Evolutionary conservation across 345 rosid genomes (phyloP), one percentile per base, ranked within the genome.

Genomic region (Combretum micranthum): DNA sequence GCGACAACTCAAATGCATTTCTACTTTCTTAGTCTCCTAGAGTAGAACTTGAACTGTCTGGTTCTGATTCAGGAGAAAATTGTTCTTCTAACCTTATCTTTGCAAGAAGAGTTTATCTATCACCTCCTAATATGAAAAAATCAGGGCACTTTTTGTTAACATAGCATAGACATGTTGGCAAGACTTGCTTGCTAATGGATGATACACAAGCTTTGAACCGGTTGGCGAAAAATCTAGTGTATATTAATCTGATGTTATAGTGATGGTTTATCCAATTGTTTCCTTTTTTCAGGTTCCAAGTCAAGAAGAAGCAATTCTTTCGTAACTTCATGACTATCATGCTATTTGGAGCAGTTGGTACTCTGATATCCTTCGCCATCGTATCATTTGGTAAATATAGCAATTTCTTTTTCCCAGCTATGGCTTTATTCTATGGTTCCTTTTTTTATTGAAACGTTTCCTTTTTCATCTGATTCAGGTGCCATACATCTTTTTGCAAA

Each of bases 281-380:
- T 39, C 18, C 23, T 13, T 10, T 18, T 42, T 15, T 13, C 68
- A 78, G 83, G 44, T 78, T 78, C 60, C 83, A 74, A 47, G 83
- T 78, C 59, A 78, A 78, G 65, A 78, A 78, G 80, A 78, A 78
- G 68, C 79, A 69, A 19, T 78, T 78, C 53, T 78, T 78, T 47
- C 74, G 75, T 50, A 78, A 78, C 64, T 78, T 78, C 59, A 57
- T 71, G 70, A 78, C 79, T 12, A 75, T 78, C 50, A 66, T 69
- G 55, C 69, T 78, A 37, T 78, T 78, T 39, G 83, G 83, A 21
- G 79, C 75, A 4, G 47, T 78, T 53, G 83, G 83, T 25, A 78
- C 83, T 52, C 66, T 78, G 47, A 67, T 78, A 61, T 78, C 83
- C 56, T 71, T 70, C 7, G 68, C 62, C n/a, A 58, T 75, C 54